Percentiles rank a stretch among this genome's conserved stretches.
phyloP scores from a whole-genome alignment of 805 yeast species.

The Kregervanrija fluxuum region DNA sequence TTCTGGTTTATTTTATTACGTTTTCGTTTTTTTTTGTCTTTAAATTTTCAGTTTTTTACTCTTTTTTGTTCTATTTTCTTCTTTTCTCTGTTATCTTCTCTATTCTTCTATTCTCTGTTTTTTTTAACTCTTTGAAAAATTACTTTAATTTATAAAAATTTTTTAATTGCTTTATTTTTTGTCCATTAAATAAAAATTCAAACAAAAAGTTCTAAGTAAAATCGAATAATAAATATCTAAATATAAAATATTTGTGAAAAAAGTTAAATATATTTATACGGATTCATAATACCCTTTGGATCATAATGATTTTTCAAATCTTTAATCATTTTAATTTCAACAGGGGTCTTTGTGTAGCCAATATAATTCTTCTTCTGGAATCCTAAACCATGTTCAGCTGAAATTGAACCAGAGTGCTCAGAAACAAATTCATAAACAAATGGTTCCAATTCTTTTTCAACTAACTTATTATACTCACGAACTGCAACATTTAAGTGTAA shows the following conservation, averaged over 20 bases:
- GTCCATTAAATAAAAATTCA: too few species aligned
- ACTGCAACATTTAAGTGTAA: conserved; percentile 90
- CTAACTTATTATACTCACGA: conserved; percentile 68
- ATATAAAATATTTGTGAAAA: neutral
- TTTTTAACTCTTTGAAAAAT: too few species aligned
- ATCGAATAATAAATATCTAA: neutral
- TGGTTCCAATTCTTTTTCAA: conserved; percentile 83
- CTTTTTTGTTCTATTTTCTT: too few species aligned
- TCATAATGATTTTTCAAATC: conserved; percentile 76
- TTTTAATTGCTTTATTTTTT: too few species aligned
- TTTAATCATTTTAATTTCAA: conserved; percentile 69
- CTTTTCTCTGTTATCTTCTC: too few species aligned
- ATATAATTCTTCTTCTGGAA: conserved; percentile 92
- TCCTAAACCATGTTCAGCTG: conserved; percentile 97
- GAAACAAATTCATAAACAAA: conserved; percentile 89
- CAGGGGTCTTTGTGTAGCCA: conserved; percentile 71
- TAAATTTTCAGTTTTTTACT: too few species aligned
- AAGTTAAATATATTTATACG: conserved; percentile 74
- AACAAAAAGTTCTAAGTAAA: too few species aligned
- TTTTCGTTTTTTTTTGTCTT: too few species aligned
- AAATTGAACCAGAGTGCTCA: conserved; percentile 71
- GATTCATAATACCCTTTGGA: conserved; percentile 88
- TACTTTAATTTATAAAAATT: too few species aligned
- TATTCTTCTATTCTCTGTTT: too few species aligned
- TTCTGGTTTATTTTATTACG: too few species aligned